Base-by-base conservation (phyloP, 1,284 basidiomycete genomes). In the Phellopilus nigrolimitatus region DNA sequence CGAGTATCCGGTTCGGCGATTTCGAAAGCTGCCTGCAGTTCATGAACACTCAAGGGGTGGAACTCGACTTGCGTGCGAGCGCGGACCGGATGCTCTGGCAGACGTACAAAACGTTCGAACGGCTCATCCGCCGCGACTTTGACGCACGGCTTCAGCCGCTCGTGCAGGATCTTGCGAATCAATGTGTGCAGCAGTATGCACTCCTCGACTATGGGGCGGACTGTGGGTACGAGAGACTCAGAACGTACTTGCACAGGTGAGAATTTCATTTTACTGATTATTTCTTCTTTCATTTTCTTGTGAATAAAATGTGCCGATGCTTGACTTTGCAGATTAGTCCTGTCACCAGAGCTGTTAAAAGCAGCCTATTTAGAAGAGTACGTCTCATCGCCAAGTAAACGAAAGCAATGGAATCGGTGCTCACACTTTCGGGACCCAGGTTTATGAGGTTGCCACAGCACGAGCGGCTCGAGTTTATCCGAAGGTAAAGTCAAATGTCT, bases 121-220 rank as follows among this genome's bases (percentile, higher is more conserved):
- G 44, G 44, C 43, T 55, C 27, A 17, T 55, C 15, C 46, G 39
- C 27, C 12, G 33, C 7, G 49, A 55, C 19, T 51, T 46, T 43
- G 49, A 55, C 12, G 49, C 46, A 12, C 27, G 36, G 21, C 36
- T 37, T 27, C 22, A 44, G 10, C 33, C 21, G 15, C 24, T 54
- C 13, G 52, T 56, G 7, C 54, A 52, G 33, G 36, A 43, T 7
- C 49, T 52, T 49, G 45, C 48, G 19, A 49, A 52, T n/a, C 54
- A 52, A 19, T 52, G 46, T 25, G 38, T 56, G 15, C 54, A 56
- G 37, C 44, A 48, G 36, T 49, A 52, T 27, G 50, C 46, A 15
- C 25, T 56, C 9, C 42, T 56, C 12, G 42, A 49, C 28, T 56
- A 49, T 38, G 54, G 50, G 5, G 49, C 54, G 38, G 49, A 52